These are phyloP conservation scores for Penicillium janthinellum DNA, from an alignment of 2,329 filamentous ascomycete genomes.

Conservation along the genomic window DNA sequence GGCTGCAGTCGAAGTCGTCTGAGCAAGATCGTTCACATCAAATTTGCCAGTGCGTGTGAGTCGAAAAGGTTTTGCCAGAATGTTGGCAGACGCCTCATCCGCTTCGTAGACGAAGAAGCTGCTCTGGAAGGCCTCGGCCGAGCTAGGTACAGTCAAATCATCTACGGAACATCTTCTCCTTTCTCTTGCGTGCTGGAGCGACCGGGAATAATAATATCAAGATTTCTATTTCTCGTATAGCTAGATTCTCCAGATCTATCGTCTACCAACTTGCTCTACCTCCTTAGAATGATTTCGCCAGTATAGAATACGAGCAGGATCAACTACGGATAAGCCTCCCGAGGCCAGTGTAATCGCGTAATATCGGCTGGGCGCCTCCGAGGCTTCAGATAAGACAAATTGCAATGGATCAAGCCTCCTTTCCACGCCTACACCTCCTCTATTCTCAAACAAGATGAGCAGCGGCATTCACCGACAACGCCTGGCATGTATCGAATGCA, in stretches of 20 bases:
- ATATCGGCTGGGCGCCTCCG: slow-evolving; percentile 2
- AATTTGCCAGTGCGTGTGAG: not conserved
- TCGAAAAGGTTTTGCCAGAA: not conserved
- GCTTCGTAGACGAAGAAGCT: not conserved
- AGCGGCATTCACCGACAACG: slow-evolving; percentile 23
- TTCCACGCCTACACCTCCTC: not conserved
- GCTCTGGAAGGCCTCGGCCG: not conserved
- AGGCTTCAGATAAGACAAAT: slow-evolving; percentile 10
- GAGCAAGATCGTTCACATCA: not conserved
- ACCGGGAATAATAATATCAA: not conserved
- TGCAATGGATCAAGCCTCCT: not conserved
- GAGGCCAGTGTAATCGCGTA: not conserved
- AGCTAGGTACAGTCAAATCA: not conserved
- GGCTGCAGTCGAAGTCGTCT: slow-evolving; percentile 4
- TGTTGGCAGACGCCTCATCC: not conserved
- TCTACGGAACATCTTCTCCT: not conserved
- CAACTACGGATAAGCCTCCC: too few species aligned
- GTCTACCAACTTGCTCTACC: too few species aligned
- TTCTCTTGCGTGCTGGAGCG: not conserved
- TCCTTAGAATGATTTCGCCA: too few species aligned
- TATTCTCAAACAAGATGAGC: slow-evolving; percentile 4
- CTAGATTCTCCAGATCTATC: not conserved
- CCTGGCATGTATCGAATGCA: slow-evolving; percentile 33
- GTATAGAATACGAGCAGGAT: too few species aligned
- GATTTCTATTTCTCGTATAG: not conserved